Evolutionary conservation across 306 rosid genomes (phyloP).

Genomic region (Phaseolus lunatus): DNA sequence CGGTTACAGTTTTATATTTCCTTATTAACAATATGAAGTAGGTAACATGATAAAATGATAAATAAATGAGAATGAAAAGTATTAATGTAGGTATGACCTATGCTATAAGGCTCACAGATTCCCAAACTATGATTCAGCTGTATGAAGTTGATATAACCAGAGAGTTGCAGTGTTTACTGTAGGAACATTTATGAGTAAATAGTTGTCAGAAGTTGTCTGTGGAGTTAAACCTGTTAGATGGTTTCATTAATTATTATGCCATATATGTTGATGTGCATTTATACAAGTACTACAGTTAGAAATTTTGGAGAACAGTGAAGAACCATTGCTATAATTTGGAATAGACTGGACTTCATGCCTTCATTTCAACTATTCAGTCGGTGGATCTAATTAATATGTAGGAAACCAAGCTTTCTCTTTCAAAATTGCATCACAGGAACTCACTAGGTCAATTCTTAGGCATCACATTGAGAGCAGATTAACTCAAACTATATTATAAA

Average conservation of each 20-base stretch:
- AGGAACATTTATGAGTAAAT: slow-evolving; percentile 11
- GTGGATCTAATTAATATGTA: neutral
- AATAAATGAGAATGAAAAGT: neutral
- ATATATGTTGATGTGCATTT: neutral
- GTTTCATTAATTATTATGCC: neutral
- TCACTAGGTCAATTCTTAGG: too few relatives aligned
- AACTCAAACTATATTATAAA: too few relatives aligned
- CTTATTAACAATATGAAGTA: too few relatives aligned
- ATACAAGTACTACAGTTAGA: neutral
- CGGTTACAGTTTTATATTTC: too few relatives aligned
- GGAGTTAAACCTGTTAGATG: neutral
- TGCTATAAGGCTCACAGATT: neutral
- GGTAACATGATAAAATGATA: too few relatives aligned
- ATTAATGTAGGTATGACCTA: neutral
- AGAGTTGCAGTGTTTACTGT: neutral
- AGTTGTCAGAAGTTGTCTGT: neutral
- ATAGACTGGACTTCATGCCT: neutral
- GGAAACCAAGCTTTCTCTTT: too few relatives aligned
- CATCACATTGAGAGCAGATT: too few relatives aligned
- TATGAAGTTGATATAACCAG: neutral
- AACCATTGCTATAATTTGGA: neutral
- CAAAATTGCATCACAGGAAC: too few relatives aligned
- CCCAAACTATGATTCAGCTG: neutral
- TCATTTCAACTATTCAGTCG: neutral
- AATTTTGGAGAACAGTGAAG: neutral